These are phyloP conservation scores for Candida palmyrensis DNA, from an alignment of 805 yeast genomes.

Conservation along the genomic window DNA sequence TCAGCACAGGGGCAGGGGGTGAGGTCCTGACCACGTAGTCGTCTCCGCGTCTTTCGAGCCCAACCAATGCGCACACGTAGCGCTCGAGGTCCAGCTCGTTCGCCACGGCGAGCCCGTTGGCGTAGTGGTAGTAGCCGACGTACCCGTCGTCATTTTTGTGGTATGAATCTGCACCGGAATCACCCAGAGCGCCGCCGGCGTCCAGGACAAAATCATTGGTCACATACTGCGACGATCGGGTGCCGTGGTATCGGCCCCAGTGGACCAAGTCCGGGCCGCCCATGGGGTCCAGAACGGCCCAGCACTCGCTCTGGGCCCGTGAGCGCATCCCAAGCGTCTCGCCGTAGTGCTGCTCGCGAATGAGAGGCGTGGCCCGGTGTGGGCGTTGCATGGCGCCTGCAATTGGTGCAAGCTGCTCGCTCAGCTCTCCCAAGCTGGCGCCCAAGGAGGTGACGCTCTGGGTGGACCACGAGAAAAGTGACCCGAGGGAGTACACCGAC, in stretches of 20 bases:
- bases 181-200: conserved; percentile 1
- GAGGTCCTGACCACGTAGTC: conserved; percentile 9
- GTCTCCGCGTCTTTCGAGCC: conserved; percentile 15
- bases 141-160: conserved; percentile 32
- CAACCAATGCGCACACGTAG: conserved; percentile 22
- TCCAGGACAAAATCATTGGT: conserved; percentile 21
- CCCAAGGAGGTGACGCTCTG: background rate
- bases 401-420: background rate
- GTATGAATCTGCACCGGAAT: no score
- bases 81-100: conserved; percentile 20
- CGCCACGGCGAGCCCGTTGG: conserved; percentile 26
- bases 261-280: conserved; percentile 39
- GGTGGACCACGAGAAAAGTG: background rate
- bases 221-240: conserved; percentile 20
- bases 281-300: conserved; percentile 3
- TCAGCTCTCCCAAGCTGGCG: background rate
- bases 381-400: background rate
- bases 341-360: conserved; percentile 27
- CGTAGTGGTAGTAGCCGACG: conserved; percentile 34
- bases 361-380: conserved; percentile 9
- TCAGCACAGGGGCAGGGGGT: background rate
- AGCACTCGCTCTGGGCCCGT: conserved; percentile 11
- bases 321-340: conserved; percentile 22
- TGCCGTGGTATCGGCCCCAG: conserved; percentile 31
- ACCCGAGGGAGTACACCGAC: background rate